Conservation (phyloP, 2,329 filamentous ascomycete species). For the Aspergillus puulaauensis region DNA sequence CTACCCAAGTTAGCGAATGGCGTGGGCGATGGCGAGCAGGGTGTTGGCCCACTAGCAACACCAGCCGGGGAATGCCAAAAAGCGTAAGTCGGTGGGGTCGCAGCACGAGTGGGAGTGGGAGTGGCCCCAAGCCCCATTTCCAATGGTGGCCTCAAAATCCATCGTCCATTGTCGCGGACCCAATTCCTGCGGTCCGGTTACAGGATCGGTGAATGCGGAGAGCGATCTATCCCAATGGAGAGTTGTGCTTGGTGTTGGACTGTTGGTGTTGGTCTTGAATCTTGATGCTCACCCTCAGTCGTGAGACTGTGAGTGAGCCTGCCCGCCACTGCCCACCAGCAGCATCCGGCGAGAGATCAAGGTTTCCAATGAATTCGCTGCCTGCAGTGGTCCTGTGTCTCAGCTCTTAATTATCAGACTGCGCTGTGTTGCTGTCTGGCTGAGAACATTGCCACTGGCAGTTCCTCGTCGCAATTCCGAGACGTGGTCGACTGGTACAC, state of each 20-base stretch:
- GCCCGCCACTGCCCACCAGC: neutral
- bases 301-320: neutral
- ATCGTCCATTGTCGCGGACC: slow-evolving; percentile 11
- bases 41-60: slow-evolving; percentile 11
- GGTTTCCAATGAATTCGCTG: neutral
- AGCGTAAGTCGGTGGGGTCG: slow-evolving; percentile 18
- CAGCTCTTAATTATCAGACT: neutral
- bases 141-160: slow-evolving; percentile 12
- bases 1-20: slow-evolving; percentile 11
- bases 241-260: neutral
- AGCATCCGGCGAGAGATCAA: neutral
- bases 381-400: neutral
- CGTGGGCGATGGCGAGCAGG: slow-evolving; percentile 8
- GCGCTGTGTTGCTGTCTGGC: neutral
- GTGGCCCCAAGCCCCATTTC: neutral
- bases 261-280: neutral
- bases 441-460: neutral
- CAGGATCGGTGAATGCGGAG: slow-evolving; percentile 17
- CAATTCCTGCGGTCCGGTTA: slow-evolving; percentile 11
- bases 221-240: slow-evolving; percentile 9
- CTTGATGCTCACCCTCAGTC: neutral
- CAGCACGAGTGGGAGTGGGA: slow-evolving; percentile 23
- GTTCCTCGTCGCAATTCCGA: neutral
- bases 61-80: slow-evolving; percentile 26
- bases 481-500: neutral